A percentile compares a stretch with the other conserved stretches of the same genome.
Evolutionary conservation across 2,329 filamentous ascomycete genomes (phyloP).

Genomic region (Talaromyces albobiverticillius): DNA sequence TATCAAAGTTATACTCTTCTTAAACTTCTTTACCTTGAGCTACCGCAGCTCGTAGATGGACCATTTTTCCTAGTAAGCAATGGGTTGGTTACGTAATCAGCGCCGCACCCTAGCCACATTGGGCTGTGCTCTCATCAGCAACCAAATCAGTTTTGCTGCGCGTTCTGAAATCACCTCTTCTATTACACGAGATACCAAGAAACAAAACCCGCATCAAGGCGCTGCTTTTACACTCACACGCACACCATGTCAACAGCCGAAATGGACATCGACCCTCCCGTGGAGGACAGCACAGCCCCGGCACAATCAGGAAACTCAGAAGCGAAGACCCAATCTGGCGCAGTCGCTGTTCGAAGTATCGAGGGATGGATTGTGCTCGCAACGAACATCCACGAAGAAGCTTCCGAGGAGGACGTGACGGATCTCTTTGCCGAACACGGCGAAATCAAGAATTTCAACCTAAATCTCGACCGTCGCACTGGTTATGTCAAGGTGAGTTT

Average conservation of each 20-base stretch:
- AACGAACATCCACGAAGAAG: slow-evolving; percentile 67
- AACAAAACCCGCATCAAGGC: too few species aligned
- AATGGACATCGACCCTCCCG: slow-evolving; percentile 45
- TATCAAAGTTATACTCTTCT: neutral
- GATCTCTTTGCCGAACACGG: slow-evolving; percentile 66
- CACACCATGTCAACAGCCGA: slow-evolving; percentile 37
- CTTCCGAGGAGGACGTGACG: slow-evolving; percentile 64
- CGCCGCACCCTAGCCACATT: neutral
- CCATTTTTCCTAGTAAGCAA: too few species aligned
- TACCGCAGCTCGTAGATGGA: too few species aligned
- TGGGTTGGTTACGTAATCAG: neutral
- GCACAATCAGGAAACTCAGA: slow-evolving; percentile 34
- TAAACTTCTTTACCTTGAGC: too few species aligned
- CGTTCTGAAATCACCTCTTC: neutral
- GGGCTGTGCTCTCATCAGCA: neutral
- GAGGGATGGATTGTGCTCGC: slow-evolving; percentile 69
- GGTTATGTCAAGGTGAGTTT: slow-evolving; percentile 63
- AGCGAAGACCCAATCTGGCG: slow-evolving; percentile 42
- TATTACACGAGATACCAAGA: neutral
- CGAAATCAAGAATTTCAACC: slow-evolving; percentile 65
- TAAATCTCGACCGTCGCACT: slow-evolving; percentile 64
- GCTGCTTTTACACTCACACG: neutral
- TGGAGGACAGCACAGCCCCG: slow-evolving; percentile 30
- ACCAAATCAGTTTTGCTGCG: neutral
- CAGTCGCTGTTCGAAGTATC: slow-evolving; percentile 63